phyloP scores from a whole-genome alignment of 805 yeast species.

The Candida morakotiae region DNA sequence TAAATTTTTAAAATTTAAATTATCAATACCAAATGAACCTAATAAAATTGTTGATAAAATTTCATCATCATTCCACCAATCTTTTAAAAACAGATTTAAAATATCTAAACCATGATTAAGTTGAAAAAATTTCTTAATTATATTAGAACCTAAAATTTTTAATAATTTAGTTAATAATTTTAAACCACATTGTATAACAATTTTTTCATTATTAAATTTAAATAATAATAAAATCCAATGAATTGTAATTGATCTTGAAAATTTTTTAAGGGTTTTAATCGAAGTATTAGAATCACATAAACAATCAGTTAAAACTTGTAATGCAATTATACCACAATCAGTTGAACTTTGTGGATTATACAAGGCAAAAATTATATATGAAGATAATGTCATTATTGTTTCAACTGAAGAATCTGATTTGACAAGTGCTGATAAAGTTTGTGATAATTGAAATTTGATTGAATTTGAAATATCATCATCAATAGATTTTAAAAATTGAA shows the following conservation, averaged over 20 bases:
- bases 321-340: conserved; percentile 29
- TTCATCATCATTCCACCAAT: conserved; percentile 47
- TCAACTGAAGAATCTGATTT: conserved; percentile 49
- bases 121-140: conserved; percentile 46
- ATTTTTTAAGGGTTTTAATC: conserved; percentile 37
- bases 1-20: conserved; percentile 7
- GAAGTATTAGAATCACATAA: conserved; percentile 37
- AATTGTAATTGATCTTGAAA: conserved; percentile 52
- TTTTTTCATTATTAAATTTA: conserved; percentile 25
- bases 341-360: conserved; percentile 37
- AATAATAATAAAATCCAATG: conserved; percentile 63
- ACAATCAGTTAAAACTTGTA: conserved; percentile 31
- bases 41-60: conserved; percentile 39
- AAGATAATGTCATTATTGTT: conserved; percentile 45
- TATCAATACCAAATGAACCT: conserved; percentile 43
- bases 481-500: conserved; percentile 46
- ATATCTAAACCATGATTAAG: conserved; percentile 48
- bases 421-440: conserved; percentile 20
- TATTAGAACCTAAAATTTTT: conserved; percentile 40
- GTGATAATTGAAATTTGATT: conserved; percentile 14
- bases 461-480: conserved; percentile 9
- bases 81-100: conserved; percentile 40
- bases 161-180: conserved; percentile 49
- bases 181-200: conserved; percentile 37
- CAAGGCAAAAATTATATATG: conserved; percentile 47